phyloP scores from a whole-genome alignment of 352 stramenopile genomes.

The Phytophthora fragariaefolia region DNA sequence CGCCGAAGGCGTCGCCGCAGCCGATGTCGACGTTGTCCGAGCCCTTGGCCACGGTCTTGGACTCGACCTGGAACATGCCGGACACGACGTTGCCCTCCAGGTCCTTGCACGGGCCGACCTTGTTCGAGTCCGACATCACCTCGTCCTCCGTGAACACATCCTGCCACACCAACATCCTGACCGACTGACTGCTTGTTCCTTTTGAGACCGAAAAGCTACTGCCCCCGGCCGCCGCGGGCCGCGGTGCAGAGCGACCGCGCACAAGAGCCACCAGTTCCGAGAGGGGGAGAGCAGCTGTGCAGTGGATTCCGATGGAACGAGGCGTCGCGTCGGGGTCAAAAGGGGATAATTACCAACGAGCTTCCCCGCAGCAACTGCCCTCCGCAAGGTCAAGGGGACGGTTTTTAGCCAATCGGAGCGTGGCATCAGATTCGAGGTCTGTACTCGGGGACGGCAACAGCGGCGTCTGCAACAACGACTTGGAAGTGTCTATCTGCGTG shows the following conservation, averaged over 20 bases:
- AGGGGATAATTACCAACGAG: slow-evolving; percentile 2
- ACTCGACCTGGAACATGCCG: slow-evolving; percentile 67
- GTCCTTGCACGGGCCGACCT: slow-evolving; percentile 56
- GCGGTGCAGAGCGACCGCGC: background rate
- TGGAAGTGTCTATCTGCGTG: background rate
- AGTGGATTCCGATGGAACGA: background rate
- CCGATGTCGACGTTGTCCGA: slow-evolving; percentile 64
- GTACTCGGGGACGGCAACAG: background rate
- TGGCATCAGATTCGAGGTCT: background rate
- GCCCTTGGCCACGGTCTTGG: slow-evolving; percentile 60
- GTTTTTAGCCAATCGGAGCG: background rate
- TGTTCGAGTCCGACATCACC: slow-evolving; percentile 72
- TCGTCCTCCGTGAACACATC: slow-evolving; percentile 76
- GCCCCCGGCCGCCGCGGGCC: background rate
- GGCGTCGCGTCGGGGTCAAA: fast-evolving
- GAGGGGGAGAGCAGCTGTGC: background rate
- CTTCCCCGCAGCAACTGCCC: background rate
- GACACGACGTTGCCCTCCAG: slow-evolving; percentile 57
- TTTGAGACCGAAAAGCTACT: slow-evolving; percentile 42
- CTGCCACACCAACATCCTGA: slow-evolving; percentile 71
- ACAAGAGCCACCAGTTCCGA: slow-evolving; percentile 47
- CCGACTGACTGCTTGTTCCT: slow-evolving; percentile 26
- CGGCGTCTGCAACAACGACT: background rate
- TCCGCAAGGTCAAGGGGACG: slow-evolving; percentile 11
- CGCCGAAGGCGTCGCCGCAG: slow-evolving; percentile 66